Percentiles rank a stretch among this genome's conserved stretches.
Conservation (phyloP, 768 basidiomycete species). For the Pisolithus marmoratus region DNA sequence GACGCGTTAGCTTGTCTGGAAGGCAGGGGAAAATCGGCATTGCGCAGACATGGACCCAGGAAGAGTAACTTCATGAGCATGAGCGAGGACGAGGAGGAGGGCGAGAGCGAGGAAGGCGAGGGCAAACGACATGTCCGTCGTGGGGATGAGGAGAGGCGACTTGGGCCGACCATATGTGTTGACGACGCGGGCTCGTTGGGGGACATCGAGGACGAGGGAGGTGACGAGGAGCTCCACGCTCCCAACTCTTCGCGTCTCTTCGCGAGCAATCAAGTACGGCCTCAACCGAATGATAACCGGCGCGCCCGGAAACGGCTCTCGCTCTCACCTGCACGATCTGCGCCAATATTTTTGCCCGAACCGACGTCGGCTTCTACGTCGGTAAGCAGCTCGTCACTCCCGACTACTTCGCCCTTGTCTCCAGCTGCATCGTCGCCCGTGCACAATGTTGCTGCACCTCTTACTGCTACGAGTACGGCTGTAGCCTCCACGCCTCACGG, state of each 20-base stretch:
- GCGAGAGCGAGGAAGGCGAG: constrained; percentile 6
- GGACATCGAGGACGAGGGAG: constrained; percentile 28
- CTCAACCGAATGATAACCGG: not conserved
- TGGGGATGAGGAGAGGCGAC: not conserved
- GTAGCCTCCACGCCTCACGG: not conserved
- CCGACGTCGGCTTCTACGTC: not conserved
- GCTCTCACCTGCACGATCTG: not conserved
- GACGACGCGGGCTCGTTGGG: constrained; percentile 23
- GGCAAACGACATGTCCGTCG: not conserved
- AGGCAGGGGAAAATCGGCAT: constrained; percentile 32
- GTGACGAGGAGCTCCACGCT: constrained; percentile 16
- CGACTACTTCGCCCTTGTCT: constrained; percentile 5
- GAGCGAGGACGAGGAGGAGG: constrained; percentile 55
- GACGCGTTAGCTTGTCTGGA: constrained; percentile 63
- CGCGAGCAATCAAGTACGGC: constrained; percentile 8
- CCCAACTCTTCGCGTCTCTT: constrained; percentile 5
- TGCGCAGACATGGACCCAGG: constrained; percentile 11
- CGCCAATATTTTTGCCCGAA: not conserved
- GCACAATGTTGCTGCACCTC: not conserved
- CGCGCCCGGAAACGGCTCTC: not conserved
- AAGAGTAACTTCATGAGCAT: constrained; percentile 60
- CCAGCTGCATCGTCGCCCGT: constrained; percentile 8
- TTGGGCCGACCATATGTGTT: constrained; percentile 8
- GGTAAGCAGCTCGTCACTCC: not conserved
- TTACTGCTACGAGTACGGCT: not conserved